Conservation (phyloP, 2,329 filamentous ascomycete genomes). For the Pseudocercospora macadamiae region DNA sequence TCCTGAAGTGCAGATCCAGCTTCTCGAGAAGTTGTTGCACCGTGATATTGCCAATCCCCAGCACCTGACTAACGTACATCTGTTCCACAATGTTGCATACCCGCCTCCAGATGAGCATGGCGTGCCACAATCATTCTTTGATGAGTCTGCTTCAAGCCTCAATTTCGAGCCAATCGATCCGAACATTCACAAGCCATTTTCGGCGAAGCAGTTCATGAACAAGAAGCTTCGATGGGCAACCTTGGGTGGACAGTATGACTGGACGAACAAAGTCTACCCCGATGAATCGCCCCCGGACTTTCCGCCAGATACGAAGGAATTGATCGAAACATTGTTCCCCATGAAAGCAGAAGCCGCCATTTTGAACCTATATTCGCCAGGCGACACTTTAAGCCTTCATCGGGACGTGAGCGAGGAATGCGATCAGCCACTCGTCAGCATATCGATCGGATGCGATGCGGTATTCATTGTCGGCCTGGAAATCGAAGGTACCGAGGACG, state of each 20-base stretch:
- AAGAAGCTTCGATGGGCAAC: constrained; percentile 92
- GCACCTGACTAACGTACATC: constrained; percentile 88
- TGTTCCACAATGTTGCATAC: constrained; percentile 75
- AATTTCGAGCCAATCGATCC: constrained; percentile 66
- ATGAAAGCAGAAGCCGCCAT: constrained; percentile 87
- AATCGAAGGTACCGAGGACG: constrained; percentile 40
- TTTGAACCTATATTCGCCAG: constrained; percentile 87
- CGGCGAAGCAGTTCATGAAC: constrained; percentile 69
- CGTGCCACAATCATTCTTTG: constrained; percentile 58
- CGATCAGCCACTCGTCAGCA: constrained; percentile 75
- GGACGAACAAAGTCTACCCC: constrained; percentile 85
- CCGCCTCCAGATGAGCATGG: constrained; percentile 37
- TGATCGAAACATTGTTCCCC: constrained; percentile 74
- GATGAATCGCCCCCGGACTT: constrained; percentile 68
- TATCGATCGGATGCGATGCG: constrained; percentile 88
- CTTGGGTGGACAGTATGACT: constrained; percentile 93
- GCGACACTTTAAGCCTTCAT: constrained; percentile 89
- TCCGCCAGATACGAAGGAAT: constrained; percentile 69
- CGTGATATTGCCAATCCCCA: constrained; percentile 71
- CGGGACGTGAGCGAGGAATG: constrained; percentile 89
- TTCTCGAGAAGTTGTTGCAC: constrained; percentile 77
- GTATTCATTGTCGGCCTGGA: constrained; percentile 81
- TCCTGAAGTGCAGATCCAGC: constrained; percentile 64
- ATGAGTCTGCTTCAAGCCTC: constrained; percentile 42
- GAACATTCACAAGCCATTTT: constrained; percentile 72